Evolutionary conservation across 2,329 filamentous ascomycete species (phyloP), one percentile per base, ranked within the genome.

Genomic region (Emergomyces africanus): DNA sequence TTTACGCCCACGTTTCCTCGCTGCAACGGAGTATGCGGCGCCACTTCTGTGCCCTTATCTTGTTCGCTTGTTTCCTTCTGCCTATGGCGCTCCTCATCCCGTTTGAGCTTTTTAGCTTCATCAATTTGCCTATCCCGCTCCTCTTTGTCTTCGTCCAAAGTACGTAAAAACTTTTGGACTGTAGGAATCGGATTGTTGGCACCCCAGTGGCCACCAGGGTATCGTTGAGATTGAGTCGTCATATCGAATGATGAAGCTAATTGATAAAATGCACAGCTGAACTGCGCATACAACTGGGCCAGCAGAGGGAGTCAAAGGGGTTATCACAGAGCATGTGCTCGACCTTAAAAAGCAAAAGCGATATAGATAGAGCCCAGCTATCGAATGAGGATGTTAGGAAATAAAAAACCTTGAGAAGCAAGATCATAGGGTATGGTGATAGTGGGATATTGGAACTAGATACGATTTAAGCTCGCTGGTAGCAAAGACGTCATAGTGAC

Each of bases 101-200:
- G 28, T 62, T 76, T 75, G 14, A 67, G 58, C 62, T 75, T 75
- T 5, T 74, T 68, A 20, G 81, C 73, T 54, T 82, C 75, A 51
- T 95, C 87, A 61, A 95, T 84, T 63, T 81, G 76, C 59, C 80
- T 79, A 72, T 95, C 89, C 65, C 90, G 82, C 9, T 86, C 76
- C 66, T 81, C 84, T 77, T 96, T 96, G 65, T 95, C 85, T 57
- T 75, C 78, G 71, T 96, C 91, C 41, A 96, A 79, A 63, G 82
- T 82, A 57, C 88, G 81, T 64, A 96, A 81, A 64, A 96, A 95
- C 71, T 92, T 83, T 69, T 87, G 85, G 64, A 96, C 87, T 59
- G 90, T 96, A 6, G 92, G 92, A 57, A 97, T 84, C 28, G 88
- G 88, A 71, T 96, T 95, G 61, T 74, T 74, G 57, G 86, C 90